Evolutionary conservation across 805 yeast genomes (phyloP), one percentile per base, ranked within the genome.

Genomic region (Kluyveromyces lactis): DNA sequence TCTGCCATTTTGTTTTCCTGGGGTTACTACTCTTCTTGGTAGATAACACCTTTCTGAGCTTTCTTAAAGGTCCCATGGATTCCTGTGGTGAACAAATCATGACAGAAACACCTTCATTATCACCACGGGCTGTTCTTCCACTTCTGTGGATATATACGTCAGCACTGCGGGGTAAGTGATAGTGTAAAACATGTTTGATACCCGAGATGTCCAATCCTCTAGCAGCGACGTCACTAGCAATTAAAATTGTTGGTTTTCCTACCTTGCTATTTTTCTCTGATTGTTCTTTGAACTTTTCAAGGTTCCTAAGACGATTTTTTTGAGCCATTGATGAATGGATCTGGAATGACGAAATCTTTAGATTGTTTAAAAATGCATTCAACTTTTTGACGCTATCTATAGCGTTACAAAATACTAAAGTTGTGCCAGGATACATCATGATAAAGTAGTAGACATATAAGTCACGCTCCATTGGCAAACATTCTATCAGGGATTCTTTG

Each of bases 91-190:
- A 84, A 53, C 96, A 86, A 39, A 92, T 68, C 75, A 87, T 79
- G 36, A 92, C 81, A 2, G 96, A 82, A n/a, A 92, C 95, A 69
- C 98, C 98, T 56, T 85, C 90, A 26, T 61, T 60, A 1, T 90
- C 92, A 1, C 95, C 97, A 69, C 98, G 81, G 0, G 95, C 97
- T n/a, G 98, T 92, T 73, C 98, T 79, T 45, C 98, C 98, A 1
- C 96, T 85, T 60, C 98, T 74, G 63, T 92, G 98, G 50, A 92
- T 80, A 56, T 92, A 92, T 37, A 86, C 79, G 55, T 92, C 98
- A 0, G 97, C 97, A 12, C 94, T 72, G 46, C 97, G 72, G 9
- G 98, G 97, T 45, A 92, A 70, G 62, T 92, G 97, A 56, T 90
- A 92, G 61, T 92, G 98, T 16, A 90, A 84, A 36, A 92, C 97